Base-by-base conservation (phyloP, 345 rosid genomes). In the Citrus cavaleriei region DNA sequence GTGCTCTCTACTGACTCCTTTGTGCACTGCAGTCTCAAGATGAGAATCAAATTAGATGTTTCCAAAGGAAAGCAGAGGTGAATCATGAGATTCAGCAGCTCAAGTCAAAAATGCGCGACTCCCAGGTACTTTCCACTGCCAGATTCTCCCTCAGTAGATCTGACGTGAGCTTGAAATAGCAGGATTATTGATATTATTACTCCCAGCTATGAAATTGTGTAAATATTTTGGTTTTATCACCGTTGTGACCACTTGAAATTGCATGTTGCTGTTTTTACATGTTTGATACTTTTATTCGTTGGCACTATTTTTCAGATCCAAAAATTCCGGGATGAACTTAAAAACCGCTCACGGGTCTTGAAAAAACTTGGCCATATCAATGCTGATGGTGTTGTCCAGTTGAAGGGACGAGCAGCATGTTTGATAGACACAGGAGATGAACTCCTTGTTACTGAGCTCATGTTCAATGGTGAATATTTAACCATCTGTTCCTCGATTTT, bases 341-440 rank as follows among this genome's bases (percentile, higher is more conserved):
- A 82, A 85, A 96, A 96, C 78, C 99, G 98, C 67, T 89, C 98
- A 27, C 83, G 98, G 74, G 99, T 93, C 70, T 83, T 96, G 86
- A 94, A 93, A 85, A 94, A 95, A 87, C 97, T 96, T 70, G 98
- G 99, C 70, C 98, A 94, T 84, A 87, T 94, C 77, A 89, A 94
- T 83, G 94, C 89, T 21, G 98, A 93, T 79, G 90, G 97, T 81
- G 91, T 94, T 7, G 97, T 96, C 82, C 97, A 88, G 88, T 78
- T 96, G 70, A 96, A 94, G 85, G 98, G 99, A 78, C 87, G 98
- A 79, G 99, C 98, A 84, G 98, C 99, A 75, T 96, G 98, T 86
- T 91, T 96, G 91, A 91, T 96, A 79, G 99, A 96, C 87, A 96
- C 99, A 28, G 99, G 98, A 85, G 99, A 96, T 83, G 99, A 96